Percentiles rank a stretch among this genome's conserved stretches.
Evolutionary conservation across 345 rosid species (phyloP).

Genomic region (Salix dunnii): DNA sequence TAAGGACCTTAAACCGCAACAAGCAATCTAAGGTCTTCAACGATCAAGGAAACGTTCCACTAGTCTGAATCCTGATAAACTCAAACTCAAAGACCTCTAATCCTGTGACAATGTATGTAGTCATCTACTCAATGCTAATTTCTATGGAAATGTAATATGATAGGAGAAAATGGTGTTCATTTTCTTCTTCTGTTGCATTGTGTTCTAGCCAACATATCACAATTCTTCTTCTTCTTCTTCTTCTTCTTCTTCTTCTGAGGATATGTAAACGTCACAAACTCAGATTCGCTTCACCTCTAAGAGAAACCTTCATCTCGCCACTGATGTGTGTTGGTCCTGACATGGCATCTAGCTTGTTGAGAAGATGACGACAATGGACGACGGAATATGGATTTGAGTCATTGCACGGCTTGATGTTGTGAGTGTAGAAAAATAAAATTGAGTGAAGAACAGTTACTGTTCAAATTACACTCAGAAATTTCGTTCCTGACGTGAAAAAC

Average conservation of each 20-base stretch:
- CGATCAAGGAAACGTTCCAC: neutral
- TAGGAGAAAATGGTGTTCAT: neutral
- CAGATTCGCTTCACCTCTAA: constrained; percentile 27
- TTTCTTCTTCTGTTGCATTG: neutral
- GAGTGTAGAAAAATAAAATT: too few species aligned
- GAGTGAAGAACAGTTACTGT: too few species aligned
- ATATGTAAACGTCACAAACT: neutral
- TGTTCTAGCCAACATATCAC: neutral
- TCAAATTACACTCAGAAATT: too few species aligned
- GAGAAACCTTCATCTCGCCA: constrained; percentile 11
- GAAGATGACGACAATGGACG: neutral
- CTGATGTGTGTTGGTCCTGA: constrained; percentile 17
- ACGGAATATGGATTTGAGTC: neutral
- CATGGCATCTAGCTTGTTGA: neutral
- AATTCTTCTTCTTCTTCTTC: neutral
- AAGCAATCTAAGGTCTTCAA: neutral
- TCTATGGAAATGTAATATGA: neutral
- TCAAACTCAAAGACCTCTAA: neutral
- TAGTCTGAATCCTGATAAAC: neutral
- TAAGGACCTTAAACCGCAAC: neutral
- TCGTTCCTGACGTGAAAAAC: too few species aligned
- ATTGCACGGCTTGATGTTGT: neutral
- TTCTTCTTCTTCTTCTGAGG: neutral
- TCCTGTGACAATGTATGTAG: neutral
- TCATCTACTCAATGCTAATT: too few species aligned